Base-by-base conservation (phyloP, 2,329 filamentous ascomycete genomes). In the Boeremia exigua region DNA sequence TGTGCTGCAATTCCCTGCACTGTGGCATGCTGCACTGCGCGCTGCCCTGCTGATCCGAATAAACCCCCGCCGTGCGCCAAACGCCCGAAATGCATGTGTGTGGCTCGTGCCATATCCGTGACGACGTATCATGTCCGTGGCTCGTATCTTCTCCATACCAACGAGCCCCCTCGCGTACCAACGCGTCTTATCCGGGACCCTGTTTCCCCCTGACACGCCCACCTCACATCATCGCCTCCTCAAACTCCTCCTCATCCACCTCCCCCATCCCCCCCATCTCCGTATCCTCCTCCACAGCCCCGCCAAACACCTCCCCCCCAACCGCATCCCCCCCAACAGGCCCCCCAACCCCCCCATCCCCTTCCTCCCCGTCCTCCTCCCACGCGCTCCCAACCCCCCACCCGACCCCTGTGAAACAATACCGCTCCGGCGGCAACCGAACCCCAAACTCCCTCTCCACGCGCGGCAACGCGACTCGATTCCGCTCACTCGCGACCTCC, bases 291-390 rank as follows among this genome's bases (percentile, higher is more conserved):
- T 23, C 19, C 2, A 23, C 19, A 2, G 5, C 19, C 2, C 19
- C 72, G 14, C 14, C 32, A 33, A 33, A 14, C 4, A 37, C 63
- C n/a, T 11, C 23, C 8, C 14, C 40, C 9, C 14, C 23, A 1
- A 66, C 68, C 60, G 54, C 37, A 62, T 67, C 1, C 56, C 63
- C 7, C 36, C 33, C 7, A 37, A 46, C n/a, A 63, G 65, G 10
- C 4, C 68, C 70, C 6, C 72, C 74, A 61, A 56, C 2, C 86
- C 50, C 32, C 54, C 63, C 47, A n/a, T 48, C 57, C 12, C 74
- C 89, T 87, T 59, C 92, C 78, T 89, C 88, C 17, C 83, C 85
- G 50, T 82, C 92, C 25, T 83, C 85, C 51, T 82, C 81, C 69
- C 89, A 92, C 75, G 84, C 56, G 32, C 71, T 70, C 43, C 63